Base-by-base conservation (phyloP, 768 basidiomycete genomes). In the Lactarius hengduanensis region DNA sequence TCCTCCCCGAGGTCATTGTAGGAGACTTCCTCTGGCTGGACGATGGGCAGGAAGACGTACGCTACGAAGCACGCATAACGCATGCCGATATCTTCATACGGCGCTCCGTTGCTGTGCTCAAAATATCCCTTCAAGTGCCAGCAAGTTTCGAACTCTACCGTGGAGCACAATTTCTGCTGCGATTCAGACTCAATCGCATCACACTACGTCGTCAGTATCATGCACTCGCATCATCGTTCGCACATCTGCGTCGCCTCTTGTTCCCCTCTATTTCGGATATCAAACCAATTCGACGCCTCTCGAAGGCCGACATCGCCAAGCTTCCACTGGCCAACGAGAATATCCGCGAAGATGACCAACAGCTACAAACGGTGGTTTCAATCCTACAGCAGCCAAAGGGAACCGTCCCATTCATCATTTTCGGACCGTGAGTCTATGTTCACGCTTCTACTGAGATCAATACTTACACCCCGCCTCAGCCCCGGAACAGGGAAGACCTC, bases 401-500 rank as follows among this genome's bases (percentile, higher is more conserved):
- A 0, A 78, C 81, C 5, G 72, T 78, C 0, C 85, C 86, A 0
- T 88, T 87, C 67, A 77, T 86, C 9, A 74, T 88, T 5, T 88
- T 86, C 73, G 87, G 87, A 40, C 87, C 87, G 86, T 87, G 72
- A 70, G 86, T 81, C 53, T 16, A 11, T 66, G 30, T 4, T 28
- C 50, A 15, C 22, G 22, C 47, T 26, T 53, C 13, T 13, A 53
- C 22, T 53, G 11, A 53, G 50, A 53, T 26, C 11, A 15, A 15
- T n/a, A 22, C 34, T 11, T 28, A 63, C 47, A 10, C 3, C 50
- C 54, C 36, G 43, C 38, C 28, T 15, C 61, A 86, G 85, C 0
- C 85, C 85, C 4, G 86, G 86, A 9, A 89, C 88, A 0, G 88
- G 88, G 0, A 90, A 90, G 73, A 89, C 88, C 0, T 80, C 88